A percentile compares a stretch with the other conserved stretches of the same genome.
Conservation (phyloP, 192 early-diverging fungal genomes). For the Backusella westeae region DNA sequence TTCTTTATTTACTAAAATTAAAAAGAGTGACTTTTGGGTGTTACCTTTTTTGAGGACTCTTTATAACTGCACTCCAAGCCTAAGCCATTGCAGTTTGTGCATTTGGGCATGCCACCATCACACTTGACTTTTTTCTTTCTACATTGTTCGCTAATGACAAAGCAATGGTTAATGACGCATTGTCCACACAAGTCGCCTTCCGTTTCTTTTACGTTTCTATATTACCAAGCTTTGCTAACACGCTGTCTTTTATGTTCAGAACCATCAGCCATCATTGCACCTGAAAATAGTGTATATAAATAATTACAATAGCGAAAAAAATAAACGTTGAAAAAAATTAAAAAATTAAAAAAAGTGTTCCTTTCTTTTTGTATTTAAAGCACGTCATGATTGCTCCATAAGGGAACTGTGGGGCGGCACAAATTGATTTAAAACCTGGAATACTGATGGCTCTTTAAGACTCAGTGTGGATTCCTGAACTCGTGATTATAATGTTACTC, state of each 20-base stretch:
- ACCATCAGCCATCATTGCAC: slow-evolving; percentile 1
- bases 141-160: slow-evolving; percentile 62
- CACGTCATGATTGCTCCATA: not conserved
- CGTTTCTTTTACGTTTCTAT: not conserved
- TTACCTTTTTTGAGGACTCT: slow-evolving; percentile 44
- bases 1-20: not conserved
- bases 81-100: slow-evolving; percentile 68
- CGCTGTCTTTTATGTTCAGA: slow-evolving; percentile 15
- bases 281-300: not conserved
- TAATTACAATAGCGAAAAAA: not conserved
- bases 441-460: not conserved
- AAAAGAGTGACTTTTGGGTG: not conserved
- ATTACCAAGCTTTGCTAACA: slow-evolving; percentile 24
- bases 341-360: not conserved
- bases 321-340: not conserved
- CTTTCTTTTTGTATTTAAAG: slow-evolving; percentile 4
- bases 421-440: slow-evolving; percentile 5
- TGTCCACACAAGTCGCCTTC: not conserved
- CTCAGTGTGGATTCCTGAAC: not conserved
- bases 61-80: slow-evolving; percentile 61
- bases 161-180: not conserved
- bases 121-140: slow-evolving; percentile 83
- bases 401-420: not conserved
- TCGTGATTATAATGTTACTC: not conserved
- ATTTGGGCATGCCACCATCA: slow-evolving; percentile 66